Evolutionary conservation across 306 rosid species (phyloP), one percentile per base, ranked within the genome.

Genomic region (Ammopiptanthus mongolicus): DNA sequence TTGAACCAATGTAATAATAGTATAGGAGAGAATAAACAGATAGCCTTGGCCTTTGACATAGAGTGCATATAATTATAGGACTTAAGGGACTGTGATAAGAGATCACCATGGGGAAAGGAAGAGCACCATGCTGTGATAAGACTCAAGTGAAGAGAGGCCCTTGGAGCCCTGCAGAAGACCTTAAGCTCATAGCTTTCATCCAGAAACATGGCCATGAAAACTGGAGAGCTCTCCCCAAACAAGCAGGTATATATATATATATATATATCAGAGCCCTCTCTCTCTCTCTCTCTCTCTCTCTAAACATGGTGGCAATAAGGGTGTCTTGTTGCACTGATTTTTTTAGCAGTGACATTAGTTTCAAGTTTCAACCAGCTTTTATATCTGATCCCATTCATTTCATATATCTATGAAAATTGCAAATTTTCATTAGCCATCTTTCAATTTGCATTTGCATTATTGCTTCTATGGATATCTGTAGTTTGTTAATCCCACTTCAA

Each of bases 61-160:
- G 50, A 34, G 36, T 11, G 60, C 19, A 39, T 41, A 50, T 0
- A 19, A 41, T 37, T 25, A 31, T 34, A 6, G 59, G 23, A 58
- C 18, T 23, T 1, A 13, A 21, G 37, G 64, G 41, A 19, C 31
- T 44, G 33, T 19, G 62, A 63, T 42, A 71, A 60, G 42, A 57
- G 63, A 37, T 18, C 17, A 86, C 84, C 17, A 90, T 91, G 98
- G 97, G 97, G 8, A 95, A 83, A 79, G 98, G 98, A 86, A 91
- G 97, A 77, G 87, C 96, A 59, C 98, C 97, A 18, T 95, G 98
- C 9, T 95, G 98, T 81, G 97, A 95, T 65, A 95, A 90, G 87
- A 75, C 46, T 39, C 74, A 86, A 87, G 98, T 95, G 82, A 95
- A 92, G 89, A 88, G 93, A 81, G 98, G 98, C 6, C 98, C 98